phyloP scores from a whole-genome alignment of 2,329 filamentous ascomycete genomes.

The Fusarium odoratissimum region DNA sequence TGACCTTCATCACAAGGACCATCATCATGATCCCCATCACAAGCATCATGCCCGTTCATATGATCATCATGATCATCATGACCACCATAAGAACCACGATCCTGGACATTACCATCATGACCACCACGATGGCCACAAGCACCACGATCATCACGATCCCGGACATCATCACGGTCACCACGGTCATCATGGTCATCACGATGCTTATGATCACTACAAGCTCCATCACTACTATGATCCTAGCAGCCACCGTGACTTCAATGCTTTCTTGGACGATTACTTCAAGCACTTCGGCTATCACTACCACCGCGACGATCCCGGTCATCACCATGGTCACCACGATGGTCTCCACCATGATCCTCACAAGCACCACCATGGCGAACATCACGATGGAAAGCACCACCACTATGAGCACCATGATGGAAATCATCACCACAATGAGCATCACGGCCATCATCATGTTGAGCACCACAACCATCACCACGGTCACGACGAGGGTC shows the following conservation, averaged over 20 bases:
- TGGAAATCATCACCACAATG: background rate
- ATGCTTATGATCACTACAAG: background rate
- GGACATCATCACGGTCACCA: background rate
- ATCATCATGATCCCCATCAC: background rate
- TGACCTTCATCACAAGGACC: background rate
- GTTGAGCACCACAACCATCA: background rate
- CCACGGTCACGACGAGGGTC: background rate
- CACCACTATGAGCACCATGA: background rate
- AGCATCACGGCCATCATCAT: background rate
- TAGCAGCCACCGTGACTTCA: background rate
- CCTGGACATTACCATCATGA: background rate
- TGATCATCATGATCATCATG: background rate
- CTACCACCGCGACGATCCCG: background rate
- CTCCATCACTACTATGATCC: conserved; percentile 1
- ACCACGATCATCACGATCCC: background rate
- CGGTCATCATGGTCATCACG: background rate
- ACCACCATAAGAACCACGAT: background rate
- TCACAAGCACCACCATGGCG: background rate
- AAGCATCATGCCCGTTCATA: background rate
- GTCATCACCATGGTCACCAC: background rate
- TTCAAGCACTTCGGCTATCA: background rate
- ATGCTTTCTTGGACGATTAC: conserved; percentile 3
- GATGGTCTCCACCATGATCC: background rate
- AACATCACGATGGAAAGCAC: background rate
- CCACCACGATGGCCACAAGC: background rate